Evolutionary conservation across 352 stramenopile species (phyloP).

Genomic region (Chrysophaeum taylorii): DNA sequence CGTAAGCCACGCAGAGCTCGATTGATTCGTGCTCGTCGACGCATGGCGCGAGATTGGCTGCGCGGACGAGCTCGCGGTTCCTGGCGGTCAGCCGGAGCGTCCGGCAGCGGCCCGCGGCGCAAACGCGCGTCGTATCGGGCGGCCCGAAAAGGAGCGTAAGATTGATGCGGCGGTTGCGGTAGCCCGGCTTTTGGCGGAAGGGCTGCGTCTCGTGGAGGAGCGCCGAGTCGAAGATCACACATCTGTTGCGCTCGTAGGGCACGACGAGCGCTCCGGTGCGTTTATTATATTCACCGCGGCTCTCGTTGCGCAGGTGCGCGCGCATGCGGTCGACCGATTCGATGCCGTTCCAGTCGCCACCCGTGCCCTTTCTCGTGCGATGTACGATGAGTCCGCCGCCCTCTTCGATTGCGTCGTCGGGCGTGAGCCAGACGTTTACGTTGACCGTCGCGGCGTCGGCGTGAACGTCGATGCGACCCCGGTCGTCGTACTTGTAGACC

Average conservation of each 20-base stretch:
- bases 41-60: too few relatives aligned
- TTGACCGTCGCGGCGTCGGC: conserved; percentile 53
- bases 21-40: too few relatives aligned
- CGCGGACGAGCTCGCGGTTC: too few relatives aligned
- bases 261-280: not conserved
- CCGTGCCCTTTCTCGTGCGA: not conserved
- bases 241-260: conserved; percentile 33
- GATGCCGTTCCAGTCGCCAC: conserved; percentile 10
- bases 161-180: conserved; percentile 49
- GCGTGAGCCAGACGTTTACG: conserved; percentile 56
- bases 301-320: too few relatives aligned
- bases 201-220: conserved; percentile 48
- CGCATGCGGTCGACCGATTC: not conserved
- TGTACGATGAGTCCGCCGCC: conserved; percentile 46
- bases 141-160: conserved; percentile 50
- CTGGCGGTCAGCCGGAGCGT: too few relatives aligned
- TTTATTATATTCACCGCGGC: too few relatives aligned
- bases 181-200: conserved; percentile 39
- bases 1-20: too few relatives aligned
- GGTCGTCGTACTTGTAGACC: conserved; percentile 57
- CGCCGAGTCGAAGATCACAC: conserved; percentile 47
- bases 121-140: too few relatives aligned
- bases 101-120: too few relatives aligned
- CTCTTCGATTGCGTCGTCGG: conserved; percentile 40
- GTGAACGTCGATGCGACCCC: conserved; percentile 50